Evolutionary conservation across 768 basidiomycete species (phyloP), one percentile per base, ranked within the genome.

Genomic region (Tubosaeta sp.): DNA sequence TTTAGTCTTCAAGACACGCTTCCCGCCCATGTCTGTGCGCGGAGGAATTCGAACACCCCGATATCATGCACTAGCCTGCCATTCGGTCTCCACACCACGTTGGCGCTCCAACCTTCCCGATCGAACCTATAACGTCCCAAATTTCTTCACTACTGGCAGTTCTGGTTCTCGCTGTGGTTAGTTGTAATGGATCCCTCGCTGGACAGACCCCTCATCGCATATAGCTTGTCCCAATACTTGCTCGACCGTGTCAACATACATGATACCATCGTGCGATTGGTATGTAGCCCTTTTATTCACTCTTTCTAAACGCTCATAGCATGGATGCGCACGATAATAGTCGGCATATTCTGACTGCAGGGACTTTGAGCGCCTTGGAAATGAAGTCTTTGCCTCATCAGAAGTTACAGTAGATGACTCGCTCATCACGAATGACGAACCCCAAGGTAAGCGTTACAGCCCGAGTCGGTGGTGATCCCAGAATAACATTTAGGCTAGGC

Each of bases 221-320:
- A 65, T 50, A 54, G 33, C 29, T 12, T 59, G 16, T 45, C 59
- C 31, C 60, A 66, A 46, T 62, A 63, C 43, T 22, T 66, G 19
- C 56, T 66, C 17, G 65, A 66, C 45, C 58, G 62, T 13, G 13
- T 48, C 55, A 66, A 64, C 19, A 66, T 66, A 43, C 60, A 66
- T 22, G 65, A 65, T 34, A 66, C 59, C 25, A 62, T 66, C 44
- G 58, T 58, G 11, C 59, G 65, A 38, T 17, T 65, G 53, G 65
- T 66, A 44, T 48, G 64, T 46, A 29, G n/a, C 26, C 22, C 1
- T 8, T n/a, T 13, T n/a, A 33, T 22, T 19, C 22, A 22, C 29
- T 27, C 13, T 38, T 37, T 4, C 14, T 5, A 27, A 37, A 29
- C 14, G 6, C 26, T 26, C 16, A 13, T 35, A 47, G 45, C 29